A percentile compares a stretch with the other conserved stretches of the same genome.
Conservation (phyloP, 345 rosid species). For the Eucalyptus urophylla region DNA sequence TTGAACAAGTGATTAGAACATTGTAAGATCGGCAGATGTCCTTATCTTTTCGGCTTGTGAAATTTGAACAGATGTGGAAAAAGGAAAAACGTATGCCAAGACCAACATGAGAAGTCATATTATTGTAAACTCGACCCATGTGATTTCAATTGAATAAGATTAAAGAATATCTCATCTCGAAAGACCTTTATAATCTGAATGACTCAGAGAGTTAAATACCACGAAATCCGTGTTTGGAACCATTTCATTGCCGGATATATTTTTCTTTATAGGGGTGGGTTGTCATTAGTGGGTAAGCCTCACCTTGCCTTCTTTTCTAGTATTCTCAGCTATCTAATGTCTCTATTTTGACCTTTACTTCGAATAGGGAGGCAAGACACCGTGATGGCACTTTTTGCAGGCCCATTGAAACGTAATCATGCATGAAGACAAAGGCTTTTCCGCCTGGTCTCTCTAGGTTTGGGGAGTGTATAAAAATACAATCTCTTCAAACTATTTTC, state of each 20-base stretch:
- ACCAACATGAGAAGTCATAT: neutral
- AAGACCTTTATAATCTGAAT: neutral
- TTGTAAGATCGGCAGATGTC: neutral
- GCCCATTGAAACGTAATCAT: neutral
- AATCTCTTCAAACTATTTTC: neutral
- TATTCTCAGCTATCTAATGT: neutral
- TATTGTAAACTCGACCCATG: neutral
- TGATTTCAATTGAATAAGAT: neutral
- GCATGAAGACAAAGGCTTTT: neutral
- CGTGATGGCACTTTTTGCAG: neutral
- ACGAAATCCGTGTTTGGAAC: neutral
- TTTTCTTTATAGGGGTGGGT: neutral
- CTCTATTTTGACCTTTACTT: neutral
- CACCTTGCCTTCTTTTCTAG: neutral
- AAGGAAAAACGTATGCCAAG: neutral
- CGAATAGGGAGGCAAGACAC: neutral
- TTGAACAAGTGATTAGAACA: neutral
- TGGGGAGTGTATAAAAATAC: neutral
- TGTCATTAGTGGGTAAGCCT: neutral
- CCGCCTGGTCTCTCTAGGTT: neutral
- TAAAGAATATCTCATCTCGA: neutral
- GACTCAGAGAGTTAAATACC: neutral
- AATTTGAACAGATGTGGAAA: neutral
- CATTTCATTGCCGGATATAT: neutral
- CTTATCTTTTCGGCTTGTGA: neutral